Conservation (phyloP, 169 alveolate genomes). For the Plasmodium knowlesi region DNA sequence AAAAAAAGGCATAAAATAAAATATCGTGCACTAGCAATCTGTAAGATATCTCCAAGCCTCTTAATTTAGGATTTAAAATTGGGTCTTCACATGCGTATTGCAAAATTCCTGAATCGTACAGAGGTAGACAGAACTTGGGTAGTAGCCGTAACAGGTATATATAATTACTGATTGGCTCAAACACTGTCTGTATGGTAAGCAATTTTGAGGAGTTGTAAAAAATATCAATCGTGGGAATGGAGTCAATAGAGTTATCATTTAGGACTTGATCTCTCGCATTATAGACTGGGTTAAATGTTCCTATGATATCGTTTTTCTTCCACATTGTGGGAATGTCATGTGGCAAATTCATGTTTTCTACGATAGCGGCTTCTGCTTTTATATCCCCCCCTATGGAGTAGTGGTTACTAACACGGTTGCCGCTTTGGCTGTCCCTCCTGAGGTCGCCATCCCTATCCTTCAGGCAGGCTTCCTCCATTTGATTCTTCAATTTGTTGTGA, state of each 20-base stretch:
- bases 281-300: conserved; percentile 65
- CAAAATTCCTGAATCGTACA: conserved; percentile 80
- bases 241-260: conserved; percentile 60
- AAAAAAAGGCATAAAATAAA: conserved; percentile 77
- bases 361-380: background rate
- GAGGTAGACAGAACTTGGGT: conserved; percentile 81
- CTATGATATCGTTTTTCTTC: conserved; percentile 24
- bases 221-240: conserved; percentile 79
- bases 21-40: conserved; percentile 81
- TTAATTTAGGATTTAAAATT: conserved; percentile 74
- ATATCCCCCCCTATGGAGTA: background rate
- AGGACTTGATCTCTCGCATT: conserved; percentile 56
- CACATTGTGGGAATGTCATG: conserved; percentile 26
- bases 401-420: background rate
- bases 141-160: conserved; percentile 73
- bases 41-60: conserved; percentile 81
- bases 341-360: background rate
- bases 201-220: conserved; percentile 77
- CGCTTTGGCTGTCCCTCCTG: background rate
- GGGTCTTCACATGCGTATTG: conserved; percentile 83
- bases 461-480: background rate
- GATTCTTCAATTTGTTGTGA: conserved; percentile 5
- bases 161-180: conserved; percentile 56
- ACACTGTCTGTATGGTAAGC: conserved; percentile 65
- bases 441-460: background rate